phyloP scores from a whole-genome alignment of 164 flowering plant genomes.

The Tetracentron sinense region DNA sequence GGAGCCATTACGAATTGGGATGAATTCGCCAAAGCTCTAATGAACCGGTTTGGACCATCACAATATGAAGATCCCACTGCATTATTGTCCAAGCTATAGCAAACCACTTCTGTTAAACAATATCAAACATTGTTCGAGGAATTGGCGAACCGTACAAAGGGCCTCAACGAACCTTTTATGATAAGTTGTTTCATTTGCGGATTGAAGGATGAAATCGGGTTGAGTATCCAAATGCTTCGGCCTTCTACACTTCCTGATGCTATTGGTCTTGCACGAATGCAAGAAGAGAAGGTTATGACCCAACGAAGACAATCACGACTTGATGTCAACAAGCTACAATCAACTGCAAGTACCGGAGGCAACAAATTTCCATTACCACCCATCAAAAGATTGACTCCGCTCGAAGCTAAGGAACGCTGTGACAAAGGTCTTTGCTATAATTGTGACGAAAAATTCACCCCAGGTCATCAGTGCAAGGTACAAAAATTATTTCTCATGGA shows the following conservation, averaged over 20 bases:
- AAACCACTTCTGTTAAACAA: neutral
- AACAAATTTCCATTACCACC: neutral
- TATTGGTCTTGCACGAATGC: neutral
- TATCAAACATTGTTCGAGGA: neutral
- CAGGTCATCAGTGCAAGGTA: neutral
- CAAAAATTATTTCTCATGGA: neutral
- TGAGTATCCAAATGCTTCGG: neutral
- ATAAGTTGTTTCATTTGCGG: neutral
- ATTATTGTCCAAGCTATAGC: neutral
- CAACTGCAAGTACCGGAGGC: neutral
- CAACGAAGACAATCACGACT: neutral
- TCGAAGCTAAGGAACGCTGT: neutral
- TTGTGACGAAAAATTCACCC: neutral
- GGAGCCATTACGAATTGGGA: neutral
- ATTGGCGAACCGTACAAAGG: neutral
- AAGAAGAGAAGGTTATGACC: neutral
- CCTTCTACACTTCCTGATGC: neutral
- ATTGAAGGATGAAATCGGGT: neutral
- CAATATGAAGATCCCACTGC: neutral
- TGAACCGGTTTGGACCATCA: neutral
- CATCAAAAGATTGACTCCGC: neutral
- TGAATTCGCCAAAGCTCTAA: neutral
- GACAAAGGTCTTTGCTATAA: neutral
- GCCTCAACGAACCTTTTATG: neutral
- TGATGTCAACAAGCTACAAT: neutral